Conservation (phyloP, 2,329 filamentous ascomycete genomes). For the Microcyclosporella mali region DNA sequence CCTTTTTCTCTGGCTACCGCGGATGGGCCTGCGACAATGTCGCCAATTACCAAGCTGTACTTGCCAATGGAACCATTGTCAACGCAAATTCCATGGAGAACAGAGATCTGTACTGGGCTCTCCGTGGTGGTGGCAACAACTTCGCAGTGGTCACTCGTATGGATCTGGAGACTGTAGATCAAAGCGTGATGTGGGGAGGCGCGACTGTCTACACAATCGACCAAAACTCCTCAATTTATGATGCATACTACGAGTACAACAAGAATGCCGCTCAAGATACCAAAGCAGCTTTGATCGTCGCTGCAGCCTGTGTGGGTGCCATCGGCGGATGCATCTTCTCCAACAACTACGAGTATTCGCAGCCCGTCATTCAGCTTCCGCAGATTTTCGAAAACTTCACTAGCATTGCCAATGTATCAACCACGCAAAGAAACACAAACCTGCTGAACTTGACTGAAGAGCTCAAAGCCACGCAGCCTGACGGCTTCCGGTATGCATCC, state of each 20-base stretch:
- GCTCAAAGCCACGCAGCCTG: slow-evolving; percentile 8
- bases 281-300: slow-evolving; percentile 3
- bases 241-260: slow-evolving; percentile 11
- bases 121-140: slow-evolving; percentile 26
- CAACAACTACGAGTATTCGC: slow-evolving; percentile 8
- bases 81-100: slow-evolving; percentile 17
- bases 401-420: neutral
- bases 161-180: slow-evolving; percentile 18
- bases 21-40: slow-evolving; percentile 30
- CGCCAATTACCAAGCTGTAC: slow-evolving; percentile 24
- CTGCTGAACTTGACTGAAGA: slow-evolving; percentile 6
- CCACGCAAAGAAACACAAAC: slow-evolving; percentile 5
- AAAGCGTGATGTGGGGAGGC: slow-evolving; percentile 18
- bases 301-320: slow-evolving; percentile 1
- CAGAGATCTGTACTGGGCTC: slow-evolving; percentile 22
- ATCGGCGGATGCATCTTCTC: slow-evolving; percentile 5
- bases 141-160: slow-evolving; percentile 27
- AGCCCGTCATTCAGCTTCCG: slow-evolving; percentile 1
- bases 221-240: slow-evolving; percentile 5
- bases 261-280: slow-evolving; percentile 6
- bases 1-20: slow-evolving; percentile 24
- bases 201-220: slow-evolving; percentile 1
- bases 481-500: neutral
- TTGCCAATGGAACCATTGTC: slow-evolving; percentile 20
- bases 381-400: slow-evolving; percentile 8